phyloP scores from a whole-genome alignment of 495 filamentous ascomycete species.

The Penicillium waksmanii region DNA sequence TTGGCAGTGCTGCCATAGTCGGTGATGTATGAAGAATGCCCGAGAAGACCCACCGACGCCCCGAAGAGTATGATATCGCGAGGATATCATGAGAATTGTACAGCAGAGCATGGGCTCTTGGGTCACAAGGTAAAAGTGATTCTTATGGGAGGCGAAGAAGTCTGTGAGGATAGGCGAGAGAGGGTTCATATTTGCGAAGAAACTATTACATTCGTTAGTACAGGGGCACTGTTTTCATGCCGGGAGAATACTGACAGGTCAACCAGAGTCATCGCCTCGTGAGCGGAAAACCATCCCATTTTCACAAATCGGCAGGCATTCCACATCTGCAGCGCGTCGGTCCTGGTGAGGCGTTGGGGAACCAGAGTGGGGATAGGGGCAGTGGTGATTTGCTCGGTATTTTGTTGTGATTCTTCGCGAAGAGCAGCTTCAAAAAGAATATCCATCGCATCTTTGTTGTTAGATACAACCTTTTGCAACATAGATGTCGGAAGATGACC shows the following conservation, averaged over 20 bases:
- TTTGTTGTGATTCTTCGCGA: constrained; percentile 9
- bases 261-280: constrained; percentile 34
- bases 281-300: constrained; percentile 47
- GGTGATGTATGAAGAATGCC: constrained; percentile 43
- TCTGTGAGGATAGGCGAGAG: constrained; percentile 43
- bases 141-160: constrained; percentile 37
- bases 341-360: constrained; percentile 12
- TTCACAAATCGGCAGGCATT: constrained; percentile 45
- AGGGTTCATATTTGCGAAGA: constrained; percentile 41
- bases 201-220: constrained; percentile 17
- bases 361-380: neutral
- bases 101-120: constrained; percentile 46
- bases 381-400: neutral
- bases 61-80: constrained; percentile 38
- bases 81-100: constrained; percentile 46
- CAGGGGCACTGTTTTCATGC: neutral
- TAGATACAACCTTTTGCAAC: constrained; percentile 28
- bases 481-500: constrained; percentile 21
- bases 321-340: constrained; percentile 37
- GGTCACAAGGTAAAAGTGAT: constrained; percentile 40
- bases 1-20: constrained; percentile 49
- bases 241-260: constrained; percentile 24
- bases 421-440: constrained; percentile 42
- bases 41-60: constrained; percentile 38
- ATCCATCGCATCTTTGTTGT: constrained; percentile 40